Base-by-base conservation (phyloP, 768 basidiomycete genomes). In the Melanogaster broomeanus region DNA sequence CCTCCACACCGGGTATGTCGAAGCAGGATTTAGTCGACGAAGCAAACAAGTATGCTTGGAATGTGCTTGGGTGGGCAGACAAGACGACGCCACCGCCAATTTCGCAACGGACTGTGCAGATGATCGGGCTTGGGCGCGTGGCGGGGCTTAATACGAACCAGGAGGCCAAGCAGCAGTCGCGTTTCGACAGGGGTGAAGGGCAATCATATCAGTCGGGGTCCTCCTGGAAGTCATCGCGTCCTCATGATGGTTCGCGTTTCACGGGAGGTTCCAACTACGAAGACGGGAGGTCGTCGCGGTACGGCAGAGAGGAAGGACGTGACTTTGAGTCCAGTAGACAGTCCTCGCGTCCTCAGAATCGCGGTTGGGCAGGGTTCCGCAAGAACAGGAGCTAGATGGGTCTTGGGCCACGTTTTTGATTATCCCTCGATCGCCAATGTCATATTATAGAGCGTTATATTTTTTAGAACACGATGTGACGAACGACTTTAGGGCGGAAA, bases 51-150 rank as follows among this genome's bases (percentile, higher is more conserved):
- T 77, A 72, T 52, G 72, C 67, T 30, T 58, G 64, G 34, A 55
- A 61, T 16, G 66, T 66, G 3, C 65, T 75, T 22, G 75, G 76
- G 51, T 77, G 76, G 71, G 59, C 57, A 6, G 55, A 64, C 28
- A 70, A 67, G 19, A 55, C 39, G 34, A 48, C 42, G 37, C 52
- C 58, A 35, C 80, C 81, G 16, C 65, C 69, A 28, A 49, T 84
- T 37, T 62, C 73, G 28, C 66, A 74, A 19, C 74, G 62, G 61
- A 73, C 76, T 9, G 74, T 79, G 25, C 78, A 77, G 35, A 81
- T 74, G 70, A 81, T 84, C 72, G 72, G 73, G 6, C 59, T 83
- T 61, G 72, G 66, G 43, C 74, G 76, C 1, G 60, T 73, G 22
- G 51, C 52, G 19, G 66, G 66, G 42, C 57, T 68, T 33, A 66